A percentile compares a stretch with the other conserved stretches of the same genome.
phyloP scores from a whole-genome alignment of 2,329 filamentous ascomycete genomes.

The Cercospora citrullina region DNA sequence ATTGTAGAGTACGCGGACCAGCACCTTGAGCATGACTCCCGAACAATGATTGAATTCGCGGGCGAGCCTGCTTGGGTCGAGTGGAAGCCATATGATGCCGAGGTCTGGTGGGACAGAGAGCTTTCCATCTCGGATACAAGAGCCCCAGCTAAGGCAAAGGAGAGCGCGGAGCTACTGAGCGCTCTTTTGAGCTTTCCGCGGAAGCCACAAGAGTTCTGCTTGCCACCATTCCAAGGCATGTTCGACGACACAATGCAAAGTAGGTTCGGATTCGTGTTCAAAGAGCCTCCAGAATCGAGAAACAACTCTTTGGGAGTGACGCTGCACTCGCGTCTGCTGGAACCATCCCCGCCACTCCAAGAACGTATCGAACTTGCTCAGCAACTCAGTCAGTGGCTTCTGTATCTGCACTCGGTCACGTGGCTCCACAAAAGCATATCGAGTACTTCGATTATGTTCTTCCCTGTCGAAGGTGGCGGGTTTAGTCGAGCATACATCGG shows the following conservation, averaged over 20 bases:
- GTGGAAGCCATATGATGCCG: background rate
- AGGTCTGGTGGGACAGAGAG: background rate
- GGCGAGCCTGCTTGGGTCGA: background rate
- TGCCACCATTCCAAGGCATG: background rate
- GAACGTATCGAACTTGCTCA: background rate
- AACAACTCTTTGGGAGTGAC: background rate
- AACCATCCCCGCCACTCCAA: background rate
- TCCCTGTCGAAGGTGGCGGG: background rate
- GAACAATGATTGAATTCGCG: background rate
- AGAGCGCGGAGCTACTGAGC: background rate
- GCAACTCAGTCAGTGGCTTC: background rate
- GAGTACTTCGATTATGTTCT: background rate
- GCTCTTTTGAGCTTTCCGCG: background rate
- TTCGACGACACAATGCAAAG: background rate
- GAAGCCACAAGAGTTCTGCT: background rate
- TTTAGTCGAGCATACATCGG: background rate
- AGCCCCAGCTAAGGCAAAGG: background rate
- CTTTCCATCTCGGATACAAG: background rate
- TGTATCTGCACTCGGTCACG: background rate
- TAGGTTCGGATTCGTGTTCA: background rate
- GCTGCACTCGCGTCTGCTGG: background rate
- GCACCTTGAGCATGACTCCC: background rate
- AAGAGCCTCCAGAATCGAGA: background rate
- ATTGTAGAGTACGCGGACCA: background rate
- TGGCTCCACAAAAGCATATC: background rate